A percentile compares a stretch with the other conserved stretches of the same genome.
Conservation (phyloP, 805 yeast genomes). For the Barnettozyma sucrosica region DNA sequence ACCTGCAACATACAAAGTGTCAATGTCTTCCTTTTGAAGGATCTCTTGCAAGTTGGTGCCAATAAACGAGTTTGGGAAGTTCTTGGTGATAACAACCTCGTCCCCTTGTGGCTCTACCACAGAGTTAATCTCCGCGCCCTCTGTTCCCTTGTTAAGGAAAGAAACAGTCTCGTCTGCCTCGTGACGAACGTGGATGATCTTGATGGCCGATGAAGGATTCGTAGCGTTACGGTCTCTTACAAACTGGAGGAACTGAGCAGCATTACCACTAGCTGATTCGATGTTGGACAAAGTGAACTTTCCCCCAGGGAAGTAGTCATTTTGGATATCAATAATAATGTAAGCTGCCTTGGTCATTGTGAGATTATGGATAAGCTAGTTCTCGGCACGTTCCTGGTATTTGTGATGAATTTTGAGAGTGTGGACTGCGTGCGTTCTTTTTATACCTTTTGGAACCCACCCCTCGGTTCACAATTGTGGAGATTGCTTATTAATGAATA, state of each 20-base stretch:
- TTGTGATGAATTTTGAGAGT: too few relatives aligned
- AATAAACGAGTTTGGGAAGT: constrained; percentile 14
- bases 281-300: constrained; percentile 11
- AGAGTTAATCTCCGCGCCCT: constrained; percentile 13
- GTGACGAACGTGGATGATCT: constrained; percentile 16
- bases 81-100: constrained; percentile 13
- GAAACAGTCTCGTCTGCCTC: constrained; percentile 6
- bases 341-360: constrained; percentile 8
- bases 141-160: constrained; percentile 7
- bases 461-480: not conserved
- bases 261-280: constrained; percentile 9
- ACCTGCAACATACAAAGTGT: constrained; percentile 13
- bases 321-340: constrained; percentile 18
- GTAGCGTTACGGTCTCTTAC: constrained; percentile 8
- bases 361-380: too few relatives aligned
- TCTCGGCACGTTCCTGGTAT: too few relatives aligned
- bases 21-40: constrained; percentile 7
- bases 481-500: not conserved
- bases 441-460: too few relatives aligned
- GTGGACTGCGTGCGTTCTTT: too few relatives aligned
- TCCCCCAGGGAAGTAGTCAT: constrained; percentile 19
- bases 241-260: constrained; percentile 10
- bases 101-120: constrained; percentile 8
- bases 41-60: constrained; percentile 12
- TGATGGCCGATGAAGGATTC: not conserved